Base-by-base conservation (phyloP, 2,329 filamentous ascomycete species). In the Curvularia sp. region DNA sequence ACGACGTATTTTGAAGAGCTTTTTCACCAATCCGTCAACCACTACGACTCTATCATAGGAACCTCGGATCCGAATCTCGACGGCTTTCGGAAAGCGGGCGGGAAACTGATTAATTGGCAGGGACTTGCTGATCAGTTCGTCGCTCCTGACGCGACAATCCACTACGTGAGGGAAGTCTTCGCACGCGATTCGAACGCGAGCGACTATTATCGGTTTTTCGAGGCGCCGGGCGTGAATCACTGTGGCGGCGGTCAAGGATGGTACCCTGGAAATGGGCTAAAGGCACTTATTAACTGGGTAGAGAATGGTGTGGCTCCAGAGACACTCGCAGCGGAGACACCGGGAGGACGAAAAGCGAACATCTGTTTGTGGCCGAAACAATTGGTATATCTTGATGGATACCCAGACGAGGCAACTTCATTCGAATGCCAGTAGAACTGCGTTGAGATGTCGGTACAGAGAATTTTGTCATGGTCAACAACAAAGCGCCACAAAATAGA, bases 171-270 rank as follows among this genome's bases (percentile, higher is more conserved):
- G 43, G 30, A 54, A 2, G 62, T 72, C 0, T 18, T 54, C 9
- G 59, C 67, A 30, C 48, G 46, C 2, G 59, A 71, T 41, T 8
- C 55, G 1, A 47, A 61, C 6, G 49, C 59, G 9, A 43, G 49
- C 21, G 65, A 74, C 5, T 74, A 64, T 49, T 71, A 65, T 49
- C 66, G 71, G 1, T 54, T 73, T n/a, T 75, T 76, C 36, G 60
- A 72, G 15, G 74, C 72, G 12, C 74, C 72, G 12, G 72, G 71
- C 1, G 66, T 74, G 1, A 61, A 57, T 23, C 73, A 75, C 50
- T 74, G 71, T 52, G 60, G 53, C 1, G 53, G 62, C 18, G 71
- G 71, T 2, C 13, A 41, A 1, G 71, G 73, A 1, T 59, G 63
- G 52, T 54, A 62, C 36, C 72, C 71, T 10, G 59, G 49, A 4